Evolutionary conservation across 2,329 filamentous ascomycete species (phyloP).

Genomic region (Aspergillus calidoustus): DNA sequence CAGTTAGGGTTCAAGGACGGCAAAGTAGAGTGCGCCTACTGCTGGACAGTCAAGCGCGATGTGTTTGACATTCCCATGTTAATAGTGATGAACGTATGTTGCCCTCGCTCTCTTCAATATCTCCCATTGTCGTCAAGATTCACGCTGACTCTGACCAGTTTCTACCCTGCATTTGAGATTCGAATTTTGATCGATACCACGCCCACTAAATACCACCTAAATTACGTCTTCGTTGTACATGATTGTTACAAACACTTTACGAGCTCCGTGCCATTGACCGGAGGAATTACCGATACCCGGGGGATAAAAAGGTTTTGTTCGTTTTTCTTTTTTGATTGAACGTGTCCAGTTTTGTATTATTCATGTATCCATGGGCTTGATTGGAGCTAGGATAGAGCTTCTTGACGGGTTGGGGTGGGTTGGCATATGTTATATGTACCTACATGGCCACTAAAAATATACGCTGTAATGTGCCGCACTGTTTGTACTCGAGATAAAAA

Average conservation of each 20-base stretch:
- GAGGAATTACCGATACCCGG: slow-evolving; percentile 10
- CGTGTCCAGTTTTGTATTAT: not conserved
- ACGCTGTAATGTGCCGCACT: no score
- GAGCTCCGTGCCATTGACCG: not conserved
- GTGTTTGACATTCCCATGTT: slow-evolving; percentile 98
- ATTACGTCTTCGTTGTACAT: slow-evolving; percentile 10
- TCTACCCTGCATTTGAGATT: slow-evolving; percentile 51
- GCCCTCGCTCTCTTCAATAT: not conserved
- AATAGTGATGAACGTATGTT: slow-evolving; percentile 95
- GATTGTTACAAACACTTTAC: slow-evolving; percentile 1
- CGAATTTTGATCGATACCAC: slow-evolving; percentile 1
- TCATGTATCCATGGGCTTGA: not conserved
- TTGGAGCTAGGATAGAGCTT: slow-evolving; percentile 11
- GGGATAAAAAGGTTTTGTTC: slow-evolving; percentile 16
- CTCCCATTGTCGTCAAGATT: not conserved
- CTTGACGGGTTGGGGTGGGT: not conserved
- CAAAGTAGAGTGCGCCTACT: slow-evolving; percentile 92
- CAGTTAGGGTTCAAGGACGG: slow-evolving; percentile 80
- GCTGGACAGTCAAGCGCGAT: slow-evolving; percentile 95
- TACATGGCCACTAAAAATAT: no score
- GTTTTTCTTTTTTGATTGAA: slow-evolving; percentile 6
- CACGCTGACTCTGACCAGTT: slow-evolving; percentile 39
- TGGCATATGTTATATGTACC: not conserved
- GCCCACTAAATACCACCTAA: not conserved
- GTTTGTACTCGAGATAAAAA: no score